phyloP scores from a whole-genome alignment of 1,139 yeast genomes.

The Tardiomyces depauwii region DNA sequence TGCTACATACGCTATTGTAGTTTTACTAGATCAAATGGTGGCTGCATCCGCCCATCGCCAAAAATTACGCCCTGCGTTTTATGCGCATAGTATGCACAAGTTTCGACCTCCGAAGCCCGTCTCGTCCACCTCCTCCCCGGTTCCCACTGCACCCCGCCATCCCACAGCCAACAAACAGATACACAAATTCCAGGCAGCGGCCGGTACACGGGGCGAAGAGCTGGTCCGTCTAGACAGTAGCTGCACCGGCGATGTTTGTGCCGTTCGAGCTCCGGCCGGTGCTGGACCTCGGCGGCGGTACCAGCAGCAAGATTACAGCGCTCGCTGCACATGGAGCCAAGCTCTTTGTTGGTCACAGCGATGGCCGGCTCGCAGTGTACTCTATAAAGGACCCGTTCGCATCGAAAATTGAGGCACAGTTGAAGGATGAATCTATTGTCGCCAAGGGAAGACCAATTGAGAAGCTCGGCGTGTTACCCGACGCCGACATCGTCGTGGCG shows the following conservation, averaged over 20 bases:
- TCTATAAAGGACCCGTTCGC: slow-evolving; percentile 16
- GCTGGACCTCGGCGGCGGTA: neutral
- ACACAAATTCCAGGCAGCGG: too few relatives aligned
- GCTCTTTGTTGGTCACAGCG: slow-evolving; percentile 15
- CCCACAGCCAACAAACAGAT: too few relatives aligned
- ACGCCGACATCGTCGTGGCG: slow-evolving; percentile 25
- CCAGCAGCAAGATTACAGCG: neutral
- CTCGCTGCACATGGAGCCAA: slow-evolving; percentile 16
- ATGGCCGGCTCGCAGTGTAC: slow-evolving; percentile 17
- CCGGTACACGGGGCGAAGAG: too few relatives aligned
- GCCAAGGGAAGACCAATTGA: slow-evolving; percentile 16
- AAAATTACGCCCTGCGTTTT: too few relatives aligned
- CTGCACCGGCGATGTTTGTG: neutral
- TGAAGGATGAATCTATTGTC: slow-evolving; percentile 9
- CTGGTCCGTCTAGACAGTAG: neutral
- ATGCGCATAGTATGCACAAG: too few relatives aligned
- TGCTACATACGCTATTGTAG: too few relatives aligned
- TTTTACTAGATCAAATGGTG: too few relatives aligned
- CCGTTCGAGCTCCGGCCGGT: neutral
- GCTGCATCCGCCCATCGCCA: too few relatives aligned
- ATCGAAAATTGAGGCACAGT: slow-evolving; percentile 4
- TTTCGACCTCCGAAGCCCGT: too few relatives aligned
- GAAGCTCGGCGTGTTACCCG: slow-evolving; percentile 24
- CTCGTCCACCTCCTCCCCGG: too few relatives aligned
- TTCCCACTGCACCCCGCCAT: too few relatives aligned